These are phyloP conservation scores for Curvularia eragrostidis DNA, from an alignment of 2,329 filamentous ascomycete species.

Conservation along the genomic window DNA sequence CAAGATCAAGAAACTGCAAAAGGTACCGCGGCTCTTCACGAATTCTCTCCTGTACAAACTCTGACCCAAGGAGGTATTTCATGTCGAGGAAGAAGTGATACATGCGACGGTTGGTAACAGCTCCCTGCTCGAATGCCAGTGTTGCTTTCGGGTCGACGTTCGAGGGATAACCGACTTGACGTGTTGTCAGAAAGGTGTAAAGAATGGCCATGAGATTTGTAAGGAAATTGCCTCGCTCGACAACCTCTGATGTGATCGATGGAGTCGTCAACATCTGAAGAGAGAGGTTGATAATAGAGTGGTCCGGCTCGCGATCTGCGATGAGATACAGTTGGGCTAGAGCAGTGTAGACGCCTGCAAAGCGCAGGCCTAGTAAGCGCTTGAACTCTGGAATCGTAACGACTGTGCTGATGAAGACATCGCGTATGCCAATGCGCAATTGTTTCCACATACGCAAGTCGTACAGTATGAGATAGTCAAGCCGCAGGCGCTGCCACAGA, in stretches of 20 bases:
- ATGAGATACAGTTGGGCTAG: slow-evolving; percentile 94
- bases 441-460: slow-evolving; percentile 98
- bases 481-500: slow-evolving; percentile 82
- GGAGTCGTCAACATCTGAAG: slow-evolving; percentile 96
- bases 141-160: slow-evolving; percentile 86
- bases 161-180: slow-evolving; percentile 93
- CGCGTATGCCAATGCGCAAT: slow-evolving; percentile 84
- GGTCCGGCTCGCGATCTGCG: slow-evolving; percentile 93
- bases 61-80: slow-evolving; percentile 86
- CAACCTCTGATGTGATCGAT: slow-evolving; percentile 93
- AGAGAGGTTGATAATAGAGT: slow-evolving; percentile 97
- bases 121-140: slow-evolving; percentile 90
- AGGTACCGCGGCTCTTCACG: slow-evolving; percentile 85
- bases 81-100: slow-evolving; percentile 98
- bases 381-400: slow-evolving; percentile 97
- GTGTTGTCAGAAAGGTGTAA: slow-evolving; percentile 94
- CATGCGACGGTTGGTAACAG: slow-evolving; percentile 92
- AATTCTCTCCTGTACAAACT: slow-evolving; percentile 85
- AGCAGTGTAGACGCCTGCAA: slow-evolving; percentile 92
- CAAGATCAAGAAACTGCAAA: slow-evolving; percentile 91
- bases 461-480: slow-evolving; percentile 95
- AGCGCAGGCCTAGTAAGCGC: slow-evolving; percentile 87
- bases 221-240: slow-evolving; percentile 93
- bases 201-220: slow-evolving; percentile 95
- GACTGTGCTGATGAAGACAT: slow-evolving; percentile 95